Percentiles rank a stretch among this genome's conserved stretches.
Evolutionary conservation across 169 alveolate genomes (phyloP).

Genomic region (Plasmodium adleri): DNA sequence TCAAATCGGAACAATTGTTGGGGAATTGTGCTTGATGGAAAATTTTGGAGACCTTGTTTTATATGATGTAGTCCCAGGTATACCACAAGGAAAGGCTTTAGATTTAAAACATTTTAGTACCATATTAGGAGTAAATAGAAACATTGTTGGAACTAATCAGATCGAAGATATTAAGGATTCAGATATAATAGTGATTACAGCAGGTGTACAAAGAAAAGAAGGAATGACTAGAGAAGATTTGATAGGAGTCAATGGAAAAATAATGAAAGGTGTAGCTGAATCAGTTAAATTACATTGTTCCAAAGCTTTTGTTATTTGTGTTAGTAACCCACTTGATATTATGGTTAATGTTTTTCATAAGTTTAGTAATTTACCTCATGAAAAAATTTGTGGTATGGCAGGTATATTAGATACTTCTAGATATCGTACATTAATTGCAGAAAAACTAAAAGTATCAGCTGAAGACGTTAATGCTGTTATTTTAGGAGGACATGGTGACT

Average conservation of each 20-base stretch:
- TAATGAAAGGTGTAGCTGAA: constrained; percentile 88
- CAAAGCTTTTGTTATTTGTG: constrained; percentile 88
- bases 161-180: constrained; percentile 84
- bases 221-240: constrained; percentile 90
- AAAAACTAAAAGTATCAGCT: constrained; percentile 85
- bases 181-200: constrained; percentile 89
- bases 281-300: constrained; percentile 87
- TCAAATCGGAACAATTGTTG: constrained; percentile 88
- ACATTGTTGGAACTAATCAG: constrained; percentile 82
- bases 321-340: constrained; percentile 91
- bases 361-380: constrained; percentile 87
- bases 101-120: constrained; percentile 87
- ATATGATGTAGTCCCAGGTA: constrained; percentile 86
- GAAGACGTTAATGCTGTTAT: constrained; percentile 85
- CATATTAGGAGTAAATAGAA: constrained; percentile 79
- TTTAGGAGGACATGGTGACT: constrained; percentile 93
- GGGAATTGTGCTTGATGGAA: constrained; percentile 82
- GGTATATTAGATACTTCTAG: constrained; percentile 90
- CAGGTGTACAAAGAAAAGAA: constrained; percentile 88
- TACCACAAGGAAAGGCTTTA: constrained; percentile 85
- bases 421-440: constrained; percentile 84
- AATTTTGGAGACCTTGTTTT: constrained; percentile 87
- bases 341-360: constrained; percentile 86
- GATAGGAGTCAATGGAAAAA: constrained; percentile 85
- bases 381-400: constrained; percentile 90